Evolutionary conservation across 371 early-diverging fungal genomes (phyloP).

Genomic region (Fennellomyces sp.): DNA sequence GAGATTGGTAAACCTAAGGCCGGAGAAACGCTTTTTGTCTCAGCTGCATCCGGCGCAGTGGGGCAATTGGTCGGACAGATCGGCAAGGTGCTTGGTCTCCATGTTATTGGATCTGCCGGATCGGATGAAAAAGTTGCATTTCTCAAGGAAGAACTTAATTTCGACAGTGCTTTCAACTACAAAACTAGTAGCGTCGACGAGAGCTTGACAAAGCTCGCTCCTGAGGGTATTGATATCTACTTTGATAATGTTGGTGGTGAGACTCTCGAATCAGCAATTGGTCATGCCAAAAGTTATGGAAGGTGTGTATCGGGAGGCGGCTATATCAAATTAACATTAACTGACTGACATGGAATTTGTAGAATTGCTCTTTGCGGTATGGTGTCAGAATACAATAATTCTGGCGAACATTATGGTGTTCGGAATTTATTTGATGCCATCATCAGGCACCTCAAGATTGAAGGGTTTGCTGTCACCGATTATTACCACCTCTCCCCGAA

Average conservation of each 20-base stretch:
- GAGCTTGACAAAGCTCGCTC: conserved; percentile 41
- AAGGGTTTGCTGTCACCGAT: conserved; percentile 69
- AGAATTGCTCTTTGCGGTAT: conserved; percentile 66
- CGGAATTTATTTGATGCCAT: conserved; percentile 35
- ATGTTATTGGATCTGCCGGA: conserved; percentile 83
- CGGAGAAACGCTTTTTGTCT: conserved; percentile 55
- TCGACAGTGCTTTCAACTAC: conserved; percentile 86
- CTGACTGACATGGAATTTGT: background rate
- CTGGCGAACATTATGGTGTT: conserved; percentile 21
- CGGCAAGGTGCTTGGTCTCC: conserved; percentile 67
- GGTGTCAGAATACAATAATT: conserved; percentile 71
- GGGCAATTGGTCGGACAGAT: conserved; percentile 71
- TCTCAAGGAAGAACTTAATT: conserved; percentile 63
- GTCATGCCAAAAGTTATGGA: conserved; percentile 51
- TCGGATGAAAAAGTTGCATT: conserved; percentile 77
- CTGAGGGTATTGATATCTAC: conserved; percentile 77
- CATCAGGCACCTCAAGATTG: conserved; percentile 49
- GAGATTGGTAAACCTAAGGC: conserved; percentile 30
- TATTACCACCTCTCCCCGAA: conserved; percentile 51
- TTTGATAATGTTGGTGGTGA: conserved; percentile 78
- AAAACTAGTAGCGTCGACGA: conserved; percentile 73
- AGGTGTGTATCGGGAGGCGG: conserved; percentile 11
- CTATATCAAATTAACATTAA: background rate
- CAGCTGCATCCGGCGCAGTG: conserved; percentile 60
- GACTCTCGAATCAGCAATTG: conserved; percentile 65